phyloP scores from a whole-genome alignment of 2,329 filamentous ascomycete species.

The Orbilia oligospora region DNA sequence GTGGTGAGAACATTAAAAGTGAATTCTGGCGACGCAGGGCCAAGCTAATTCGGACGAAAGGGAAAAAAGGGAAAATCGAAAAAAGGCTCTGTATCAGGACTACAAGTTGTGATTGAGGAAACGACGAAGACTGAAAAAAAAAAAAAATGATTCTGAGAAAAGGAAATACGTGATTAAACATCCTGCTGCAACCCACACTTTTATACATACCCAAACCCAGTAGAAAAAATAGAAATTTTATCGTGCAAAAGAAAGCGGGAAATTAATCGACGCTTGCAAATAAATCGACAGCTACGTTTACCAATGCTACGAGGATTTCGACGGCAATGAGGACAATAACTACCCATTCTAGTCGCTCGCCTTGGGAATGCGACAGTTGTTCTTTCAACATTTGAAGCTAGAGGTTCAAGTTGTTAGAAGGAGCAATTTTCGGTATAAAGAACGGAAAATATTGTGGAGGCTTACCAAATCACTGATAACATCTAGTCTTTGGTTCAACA shows the following conservation, averaged over 20 bases:
- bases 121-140: not conserved
- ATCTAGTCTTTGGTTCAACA: constrained; percentile 89
- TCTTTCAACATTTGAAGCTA: constrained; percentile 89
- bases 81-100: not conserved
- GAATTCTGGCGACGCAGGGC: not conserved
- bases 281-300: constrained; percentile 96
- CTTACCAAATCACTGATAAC: constrained; percentile 86
- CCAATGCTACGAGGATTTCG: constrained; percentile 92
- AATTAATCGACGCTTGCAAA: constrained; percentile 62
- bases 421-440: not conserved
- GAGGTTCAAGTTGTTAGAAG: not conserved
- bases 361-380: constrained; percentile 92
- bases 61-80: not conserved
- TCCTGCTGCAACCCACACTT: constrained; percentile 24
- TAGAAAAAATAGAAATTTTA: not conserved
- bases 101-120: not conserved
- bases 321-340: constrained; percentile 96
- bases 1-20: not conserved
- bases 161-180: constrained; percentile 13
- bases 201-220: constrained; percentile 9
- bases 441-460: not conserved
- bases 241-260: not conserved
- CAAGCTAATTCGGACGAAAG: not conserved
- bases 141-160: constrained; percentile 16
- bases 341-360: constrained; percentile 90